Base-by-base conservation (phyloP, 2,329 filamentous ascomycete species). In the Fusarium buxicola region DNA sequence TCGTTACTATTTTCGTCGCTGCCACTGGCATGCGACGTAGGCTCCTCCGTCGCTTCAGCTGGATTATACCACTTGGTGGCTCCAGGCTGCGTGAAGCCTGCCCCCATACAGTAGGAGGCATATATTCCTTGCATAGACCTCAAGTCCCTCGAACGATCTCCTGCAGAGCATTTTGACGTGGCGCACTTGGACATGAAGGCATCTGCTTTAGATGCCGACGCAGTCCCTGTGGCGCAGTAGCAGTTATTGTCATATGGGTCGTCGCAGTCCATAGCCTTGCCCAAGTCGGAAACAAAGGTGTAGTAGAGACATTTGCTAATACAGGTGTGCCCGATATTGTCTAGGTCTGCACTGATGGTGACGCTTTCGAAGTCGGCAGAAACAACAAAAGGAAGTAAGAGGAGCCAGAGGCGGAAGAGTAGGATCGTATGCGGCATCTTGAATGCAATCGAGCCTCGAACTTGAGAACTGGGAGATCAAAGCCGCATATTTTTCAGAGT, bases 71-170 rank as follows among this genome's bases (percentile, higher is more conserved):
- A 69, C 8, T 52, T 40, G 7, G 59, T 66, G 24, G 69, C 69
- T 28, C 70, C 70, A 1, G 68, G 59, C 2, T 72, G 70, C 0
- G 63, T 65, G 45, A 63, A 72, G 1, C 70, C 69, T 1, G 70
- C 70, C 8, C 43, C 69, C 58, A 71, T 70, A 12, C 70, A 72
- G 24, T 72, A 72, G 1, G 70, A 70, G 18, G 47, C 70, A 18
- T 72, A 72, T 44, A 64, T 44, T 13, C 67, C 70, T 15, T 70
- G 60, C 58, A 72, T 68, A 7, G 68, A 65, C n/a, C 16, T 63
- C 36, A 72, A 53, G 43, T 72, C 70, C 7, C 65, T 53, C 10
- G 59, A 41, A 6, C 45, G 53, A 45, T 72, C 70, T 4, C 70
- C 70, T 9, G 49, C 58, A 8, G 54, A 59, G 43, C 70, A 72